Base-by-base conservation (phyloP, 1,284 basidiomycete species). In the Trametes pubescens region DNA sequence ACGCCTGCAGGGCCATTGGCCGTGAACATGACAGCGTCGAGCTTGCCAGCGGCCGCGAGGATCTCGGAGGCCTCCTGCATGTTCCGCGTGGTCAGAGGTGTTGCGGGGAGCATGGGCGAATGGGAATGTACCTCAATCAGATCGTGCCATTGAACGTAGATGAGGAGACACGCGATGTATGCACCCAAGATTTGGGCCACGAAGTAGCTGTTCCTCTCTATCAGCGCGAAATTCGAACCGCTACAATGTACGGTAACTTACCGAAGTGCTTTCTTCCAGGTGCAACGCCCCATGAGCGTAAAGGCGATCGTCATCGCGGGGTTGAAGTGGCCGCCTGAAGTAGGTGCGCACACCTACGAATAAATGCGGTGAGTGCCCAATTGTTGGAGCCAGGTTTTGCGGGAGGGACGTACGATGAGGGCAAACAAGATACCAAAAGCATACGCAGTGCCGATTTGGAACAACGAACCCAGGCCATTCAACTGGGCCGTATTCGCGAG, bases 271-370 rank as follows among this genome's bases (percentile, higher is more conserved):
- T 88, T 90, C 47, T 74, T 69, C 26, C 76, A 67, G 1, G 89
- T 84, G 72, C 90, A 89, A 0, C 82, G 81, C 59, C 76, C 82
- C 78, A 85, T 85, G 22, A 89, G 22, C n/a, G 81, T 75, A 51
- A 82, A 78, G 3, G 81, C 75, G 57, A 90, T 78, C 10, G 88
- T 88, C 13, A 91, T 78, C 54, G 81, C 79, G 24, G 88, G 86
- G 71, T 83, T 87, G 73, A 90, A 84, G 72, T 90, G 87, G 7
- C 87, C 86, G 6, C 87, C 88, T 11, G 88, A 90, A 0, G 86
- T 84, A 4, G 81, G 71, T 35, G 76, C 76, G 67, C 83, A 86
- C 22, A 89, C 65, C 71, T 72, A 10, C 24, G 32, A 7, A 34
- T 14, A 5, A 2, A 3, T 9, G 9, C 26, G 26, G 49, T 51